Evolutionary conservation across 345 rosid genomes (phyloP).

Genomic region (Orychophragmus violaceus): DNA sequence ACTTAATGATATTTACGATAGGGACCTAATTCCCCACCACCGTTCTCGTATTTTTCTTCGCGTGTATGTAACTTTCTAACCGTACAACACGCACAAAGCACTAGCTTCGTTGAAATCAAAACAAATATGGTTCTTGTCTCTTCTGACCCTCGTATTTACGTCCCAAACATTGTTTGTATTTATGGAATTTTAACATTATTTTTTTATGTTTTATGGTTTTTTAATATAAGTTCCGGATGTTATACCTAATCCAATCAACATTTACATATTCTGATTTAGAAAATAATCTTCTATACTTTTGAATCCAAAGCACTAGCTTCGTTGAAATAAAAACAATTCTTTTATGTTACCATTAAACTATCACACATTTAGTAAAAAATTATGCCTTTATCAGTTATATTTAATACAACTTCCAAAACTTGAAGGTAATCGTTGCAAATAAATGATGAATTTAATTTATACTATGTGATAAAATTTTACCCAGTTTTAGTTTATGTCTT

Average conservation of each 20-base stretch:
- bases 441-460: background rate
- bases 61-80: background rate
- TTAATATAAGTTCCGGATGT: too few species aligned
- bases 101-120: slow-evolving; percentile 9
- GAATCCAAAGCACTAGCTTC: too few species aligned
- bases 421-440: background rate
- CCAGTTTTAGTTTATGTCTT: background rate
- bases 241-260: too few species aligned
- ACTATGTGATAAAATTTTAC: background rate
- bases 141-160: background rate
- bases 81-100: slow-evolving; percentile 29
- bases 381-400: too few species aligned
- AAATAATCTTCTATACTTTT: too few species aligned
- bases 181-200: background rate
- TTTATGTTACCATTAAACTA: too few species aligned
- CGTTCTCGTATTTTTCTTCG: background rate
- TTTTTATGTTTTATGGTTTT: too few species aligned
- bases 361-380: too few species aligned
- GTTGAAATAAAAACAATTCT: too few species aligned
- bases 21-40: background rate
- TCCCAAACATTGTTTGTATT: background rate
- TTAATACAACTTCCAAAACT: background rate
- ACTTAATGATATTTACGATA: background rate
- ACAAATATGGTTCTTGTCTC: slow-evolving; percentile 12
- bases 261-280: too few species aligned